Evolutionary conservation across 78 protist genomes (phyloP), one percentile per base, ranked within the genome.

Genomic region (Capsaspora owczarzaki): DNA sequence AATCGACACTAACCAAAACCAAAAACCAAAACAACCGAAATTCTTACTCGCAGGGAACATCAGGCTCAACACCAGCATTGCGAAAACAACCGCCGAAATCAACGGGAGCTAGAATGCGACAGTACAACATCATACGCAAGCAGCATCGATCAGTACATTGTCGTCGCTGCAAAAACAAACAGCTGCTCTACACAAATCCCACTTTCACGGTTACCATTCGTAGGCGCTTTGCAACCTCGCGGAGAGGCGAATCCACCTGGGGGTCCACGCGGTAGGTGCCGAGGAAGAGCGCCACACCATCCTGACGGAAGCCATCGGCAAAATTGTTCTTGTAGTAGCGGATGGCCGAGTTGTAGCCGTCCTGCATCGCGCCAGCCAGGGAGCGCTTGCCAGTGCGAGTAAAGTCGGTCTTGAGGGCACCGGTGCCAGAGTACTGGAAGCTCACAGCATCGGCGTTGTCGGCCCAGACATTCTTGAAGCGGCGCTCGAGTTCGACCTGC

Each of bases 391-490:
- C 84, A 20, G 84, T 80, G 47, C 82, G 71, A 1, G 84, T 80
- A 44, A 71, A 51, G 71, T 81, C 78, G 25, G 84, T 71, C 78
- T 81, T 91, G 37, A 91, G 76, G 4, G 95, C 93, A 20, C 84
- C 80, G 12, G 95, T 92, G 40, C 95, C 95, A 20, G 92, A 66
- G 49, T 92, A 92, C 70, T 81, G 88, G 22, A 38, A 69, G 40
- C 86, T 75, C 61, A 91, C 82, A 23, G 88, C 92, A 47, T 93
- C 96, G 74, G 92, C 96, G 66, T 93, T 90, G 31, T 93, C 82
- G 47, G 96, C 94, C 96, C 96, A 93, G 35, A 85, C 1, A 72
- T 71, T 71, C 61, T 43, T 41, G 72, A 51, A 38, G 40, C 37
- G 33, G 61, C 0, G 1, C 23, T 71, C 72, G 22, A 47, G 2